phyloP scores from a whole-genome alignment of 139 green algal species.

The Tetraselmis striata region DNA sequence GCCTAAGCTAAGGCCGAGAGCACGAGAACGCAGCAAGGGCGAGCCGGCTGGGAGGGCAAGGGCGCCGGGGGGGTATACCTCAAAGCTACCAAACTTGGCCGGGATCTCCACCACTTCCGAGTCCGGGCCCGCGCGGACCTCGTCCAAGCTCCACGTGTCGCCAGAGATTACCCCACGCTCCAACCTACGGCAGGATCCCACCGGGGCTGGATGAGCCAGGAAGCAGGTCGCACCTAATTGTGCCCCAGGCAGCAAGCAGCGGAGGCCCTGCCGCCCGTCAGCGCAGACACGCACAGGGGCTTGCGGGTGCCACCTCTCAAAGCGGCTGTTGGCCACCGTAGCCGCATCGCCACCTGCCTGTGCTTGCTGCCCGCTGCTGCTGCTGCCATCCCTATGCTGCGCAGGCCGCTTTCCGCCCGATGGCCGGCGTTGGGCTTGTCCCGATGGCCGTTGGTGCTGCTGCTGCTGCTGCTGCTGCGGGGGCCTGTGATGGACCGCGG shows the following conservation, averaged over 20 bases:
- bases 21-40: not conserved
- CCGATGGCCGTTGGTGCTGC: no score
- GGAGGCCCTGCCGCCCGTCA: no score
- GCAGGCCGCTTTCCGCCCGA: not conserved
- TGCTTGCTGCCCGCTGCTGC: not conserved
- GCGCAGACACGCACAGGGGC: no score
- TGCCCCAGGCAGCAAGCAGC: no score
- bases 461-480: not conserved
- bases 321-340: not conserved
- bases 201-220: no score
- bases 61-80: not conserved
- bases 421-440: not conserved
- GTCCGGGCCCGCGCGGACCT: not conserved
- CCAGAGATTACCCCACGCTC: not conserved
- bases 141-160: not conserved
- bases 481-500: no score
- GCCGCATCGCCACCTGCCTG: no score
- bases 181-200: not conserved
- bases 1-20: no score
- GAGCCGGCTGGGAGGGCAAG: not conserved
- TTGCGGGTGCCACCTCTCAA: not conserved
- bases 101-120: not conserved
- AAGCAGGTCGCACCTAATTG: no score
- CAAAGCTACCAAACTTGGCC: not conserved
- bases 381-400: not conserved